A percentile compares a stretch with the other conserved stretches of the same genome.
These are phyloP conservation scores for Lactarius hatsudake DNA, from an alignment of 768 basidiomycete species.

Conservation along the genomic window DNA sequence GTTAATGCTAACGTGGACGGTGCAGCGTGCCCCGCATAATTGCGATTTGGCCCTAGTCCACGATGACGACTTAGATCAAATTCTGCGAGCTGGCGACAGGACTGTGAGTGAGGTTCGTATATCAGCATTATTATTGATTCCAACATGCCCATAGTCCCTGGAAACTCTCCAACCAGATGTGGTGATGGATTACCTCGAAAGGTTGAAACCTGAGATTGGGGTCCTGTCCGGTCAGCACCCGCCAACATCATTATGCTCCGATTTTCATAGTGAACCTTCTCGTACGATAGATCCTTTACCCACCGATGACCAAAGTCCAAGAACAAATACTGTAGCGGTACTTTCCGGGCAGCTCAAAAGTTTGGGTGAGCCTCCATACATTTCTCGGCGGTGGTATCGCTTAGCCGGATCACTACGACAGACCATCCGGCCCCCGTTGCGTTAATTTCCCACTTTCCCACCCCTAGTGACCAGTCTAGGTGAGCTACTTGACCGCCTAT, in stretches of 20 bases:
- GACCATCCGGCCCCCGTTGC: neutral
- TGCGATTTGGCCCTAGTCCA: neutral
- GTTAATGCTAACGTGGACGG: neutral
- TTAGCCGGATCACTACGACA: neutral
- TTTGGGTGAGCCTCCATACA: neutral
- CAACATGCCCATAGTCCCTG: neutral
- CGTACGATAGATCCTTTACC: no score
- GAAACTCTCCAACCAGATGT: neutral
- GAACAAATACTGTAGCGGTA: no score
- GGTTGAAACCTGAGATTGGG: neutral
- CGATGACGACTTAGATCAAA: neutral
- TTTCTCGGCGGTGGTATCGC: neutral
- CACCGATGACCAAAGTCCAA: no score
- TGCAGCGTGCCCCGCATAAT: neutral
- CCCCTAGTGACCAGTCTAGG: neutral
- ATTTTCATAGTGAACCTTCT: neutral
- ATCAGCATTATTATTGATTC: neutral
- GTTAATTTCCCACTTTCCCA: neutral
- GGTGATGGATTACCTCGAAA: neutral
- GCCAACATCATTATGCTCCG: neutral
- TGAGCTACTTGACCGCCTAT: neutral
- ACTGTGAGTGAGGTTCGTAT: neutral
- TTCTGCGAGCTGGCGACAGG: neutral
- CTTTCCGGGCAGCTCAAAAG: neutral
- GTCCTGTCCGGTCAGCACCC: neutral